These are phyloP conservation scores for Austropuccinia psidii DNA, from an alignment of 1,284 basidiomycete species.

Conservation along the genomic window DNA sequence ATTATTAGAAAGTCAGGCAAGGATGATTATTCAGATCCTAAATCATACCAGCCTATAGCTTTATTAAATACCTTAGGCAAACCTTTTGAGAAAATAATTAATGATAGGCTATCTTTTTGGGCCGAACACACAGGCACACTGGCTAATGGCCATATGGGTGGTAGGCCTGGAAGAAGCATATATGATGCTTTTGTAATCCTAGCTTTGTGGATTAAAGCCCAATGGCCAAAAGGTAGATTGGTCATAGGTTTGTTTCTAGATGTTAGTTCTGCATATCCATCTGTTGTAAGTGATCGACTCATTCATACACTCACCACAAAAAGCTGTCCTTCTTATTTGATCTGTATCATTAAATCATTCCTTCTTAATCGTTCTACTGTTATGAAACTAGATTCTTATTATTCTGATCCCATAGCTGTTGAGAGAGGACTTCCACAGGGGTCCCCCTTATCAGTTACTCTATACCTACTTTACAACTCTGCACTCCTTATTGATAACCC, in stretches of 20 bases:
- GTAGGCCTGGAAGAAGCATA: background rate
- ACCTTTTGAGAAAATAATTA: background rate
- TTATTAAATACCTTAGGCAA: background rate
- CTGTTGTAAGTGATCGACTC: background rate
- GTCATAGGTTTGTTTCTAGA: background rate
- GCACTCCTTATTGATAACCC: background rate
- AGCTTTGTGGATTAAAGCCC: background rate
- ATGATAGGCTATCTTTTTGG: background rate
- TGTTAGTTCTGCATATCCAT: conserved; percentile 2
- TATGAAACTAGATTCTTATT: background rate
- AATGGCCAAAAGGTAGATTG: background rate
- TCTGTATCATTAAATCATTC: background rate
- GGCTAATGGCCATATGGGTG: background rate
- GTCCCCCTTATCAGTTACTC: background rate
- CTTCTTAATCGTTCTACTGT: background rate
- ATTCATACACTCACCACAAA: background rate
- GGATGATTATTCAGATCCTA: conserved; percentile 2
- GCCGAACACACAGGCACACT: background rate
- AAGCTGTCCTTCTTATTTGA: background rate
- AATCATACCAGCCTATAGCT: background rate
- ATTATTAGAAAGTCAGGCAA: conserved; percentile 11
- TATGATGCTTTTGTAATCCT: background rate
- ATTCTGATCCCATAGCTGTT: background rate
- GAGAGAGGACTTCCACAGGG: background rate
- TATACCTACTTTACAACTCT: conserved; percentile 8